A percentile compares a stretch with the other conserved stretches of the same genome.
Evolutionary conservation across 2,329 filamentous ascomycete species (phyloP).

Genomic region (Myriosclerotinia scirpicola): DNA sequence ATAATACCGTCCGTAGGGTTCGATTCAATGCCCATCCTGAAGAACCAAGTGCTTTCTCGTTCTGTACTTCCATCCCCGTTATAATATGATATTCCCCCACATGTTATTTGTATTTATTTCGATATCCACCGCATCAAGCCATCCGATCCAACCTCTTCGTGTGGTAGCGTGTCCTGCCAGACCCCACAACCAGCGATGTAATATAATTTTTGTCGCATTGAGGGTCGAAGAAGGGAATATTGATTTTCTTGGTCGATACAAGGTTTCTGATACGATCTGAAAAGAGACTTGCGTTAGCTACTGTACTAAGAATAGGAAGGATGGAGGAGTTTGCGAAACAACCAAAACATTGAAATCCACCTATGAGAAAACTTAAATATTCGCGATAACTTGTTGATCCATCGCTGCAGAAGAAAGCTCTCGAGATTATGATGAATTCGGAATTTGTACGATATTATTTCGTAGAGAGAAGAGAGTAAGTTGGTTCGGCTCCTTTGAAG

Average conservation of each 20-base stretch:
- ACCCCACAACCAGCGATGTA: background rate
- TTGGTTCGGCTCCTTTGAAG: background rate
- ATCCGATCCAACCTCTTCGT: too few relatives aligned
- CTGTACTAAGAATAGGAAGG: background rate
- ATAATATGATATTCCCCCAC: background rate
- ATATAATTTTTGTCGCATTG: background rate
- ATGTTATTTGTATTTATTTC: too few relatives aligned
- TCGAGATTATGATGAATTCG: background rate
- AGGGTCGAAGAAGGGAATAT: background rate
- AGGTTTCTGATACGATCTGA: background rate
- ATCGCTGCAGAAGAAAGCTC: too few relatives aligned
- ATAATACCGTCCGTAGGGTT: background rate
- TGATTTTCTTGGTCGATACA: background rate
- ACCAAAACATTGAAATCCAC: background rate
- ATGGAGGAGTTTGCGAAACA: too few relatives aligned
- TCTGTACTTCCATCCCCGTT: background rate
- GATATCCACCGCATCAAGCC: too few relatives aligned
- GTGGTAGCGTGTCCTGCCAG: background rate
- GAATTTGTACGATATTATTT: too few relatives aligned
- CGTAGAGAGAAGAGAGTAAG: too few relatives aligned
- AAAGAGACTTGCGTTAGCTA: background rate
- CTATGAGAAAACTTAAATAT: background rate
- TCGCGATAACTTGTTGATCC: background rate
- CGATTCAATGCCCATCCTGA: background rate
- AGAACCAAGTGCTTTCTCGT: too few relatives aligned